Evolutionary conservation across 2,329 filamentous ascomycete species (phyloP).

Genomic region (Colletotrichum endophyticum): DNA sequence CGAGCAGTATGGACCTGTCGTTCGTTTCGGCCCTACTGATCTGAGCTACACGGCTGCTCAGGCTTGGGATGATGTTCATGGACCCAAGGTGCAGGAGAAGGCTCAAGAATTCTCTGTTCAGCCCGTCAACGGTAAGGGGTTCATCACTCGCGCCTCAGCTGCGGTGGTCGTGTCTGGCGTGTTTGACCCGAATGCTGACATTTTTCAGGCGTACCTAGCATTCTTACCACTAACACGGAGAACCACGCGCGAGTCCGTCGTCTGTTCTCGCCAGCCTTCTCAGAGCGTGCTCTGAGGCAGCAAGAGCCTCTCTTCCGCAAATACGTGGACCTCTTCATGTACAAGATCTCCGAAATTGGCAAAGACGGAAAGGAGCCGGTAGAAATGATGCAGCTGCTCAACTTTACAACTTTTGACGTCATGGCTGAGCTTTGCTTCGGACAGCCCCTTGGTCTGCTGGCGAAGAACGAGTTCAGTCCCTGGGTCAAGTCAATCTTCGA

Average conservation of each 20-base stretch:
- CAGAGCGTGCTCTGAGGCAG: constrained; percentile 21
- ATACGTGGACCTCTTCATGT: constrained; percentile 41
- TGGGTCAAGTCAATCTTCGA: constrained; percentile 26
- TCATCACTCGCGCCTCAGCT: too few relatives aligned
- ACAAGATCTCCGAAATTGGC: constrained; percentile 35
- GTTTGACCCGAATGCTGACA: background rate
- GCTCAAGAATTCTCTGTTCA: constrained; percentile 21
- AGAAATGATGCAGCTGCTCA: constrained; percentile 23
- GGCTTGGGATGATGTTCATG: constrained; percentile 26
- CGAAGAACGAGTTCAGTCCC: constrained; percentile 23
- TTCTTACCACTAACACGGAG: constrained; percentile 22
- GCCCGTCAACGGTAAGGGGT: constrained; percentile 20
- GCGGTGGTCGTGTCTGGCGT: fast-evolving
- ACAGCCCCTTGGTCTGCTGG: constrained; percentile 21
- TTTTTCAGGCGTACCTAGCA: constrained; percentile 12
- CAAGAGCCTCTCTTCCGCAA: constrained; percentile 32
- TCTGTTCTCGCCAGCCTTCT: constrained; percentile 25
- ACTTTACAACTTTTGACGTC: constrained; percentile 26
- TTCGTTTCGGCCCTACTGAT: constrained; percentile 25
- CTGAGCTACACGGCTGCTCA: constrained; percentile 23
- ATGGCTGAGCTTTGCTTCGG: constrained; percentile 27
- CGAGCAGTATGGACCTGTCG: constrained; percentile 22
- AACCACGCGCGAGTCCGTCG: constrained; percentile 23
- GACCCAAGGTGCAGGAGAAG: constrained; percentile 16
- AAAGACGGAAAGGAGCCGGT: constrained; percentile 10